Evolutionary conservation across 768 basidiomycete genomes (phyloP).

Genomic region (Kwoniella mangroviensis): DNA sequence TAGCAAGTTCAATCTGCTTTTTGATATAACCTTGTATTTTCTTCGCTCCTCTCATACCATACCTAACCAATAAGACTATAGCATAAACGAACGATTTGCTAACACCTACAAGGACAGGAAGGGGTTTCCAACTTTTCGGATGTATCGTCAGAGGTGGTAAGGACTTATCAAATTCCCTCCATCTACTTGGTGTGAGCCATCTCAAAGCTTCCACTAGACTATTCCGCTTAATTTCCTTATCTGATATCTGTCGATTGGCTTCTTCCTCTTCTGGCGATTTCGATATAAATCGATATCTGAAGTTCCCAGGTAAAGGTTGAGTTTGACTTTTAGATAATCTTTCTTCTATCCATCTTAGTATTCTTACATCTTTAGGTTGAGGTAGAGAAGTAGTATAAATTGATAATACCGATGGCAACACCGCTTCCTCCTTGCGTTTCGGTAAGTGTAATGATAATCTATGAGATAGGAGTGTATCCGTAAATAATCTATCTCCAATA

Average conservation of each 20-base stretch:
- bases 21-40: not conserved
- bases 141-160: constrained; percentile 22
- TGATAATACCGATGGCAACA: constrained; percentile 40
- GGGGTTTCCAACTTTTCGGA: constrained; percentile 27
- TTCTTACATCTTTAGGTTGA: constrained; percentile 48
- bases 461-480: constrained; percentile 84
- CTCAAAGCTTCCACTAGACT: not conserved
- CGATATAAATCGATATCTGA: constrained; percentile 22
- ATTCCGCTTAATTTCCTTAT: no score
- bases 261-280: not conserved
- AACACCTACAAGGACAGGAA: constrained; percentile 14
- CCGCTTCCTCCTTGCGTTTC: not conserved
- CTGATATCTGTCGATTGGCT: not conserved
- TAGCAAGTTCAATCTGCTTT: not conserved
- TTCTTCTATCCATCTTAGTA: constrained; percentile 54
- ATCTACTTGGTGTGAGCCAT: constrained; percentile 21
- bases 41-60: constrained; percentile 7
- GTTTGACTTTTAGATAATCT: constrained; percentile 19
- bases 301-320: constrained; percentile 15
- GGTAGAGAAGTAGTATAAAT: constrained; percentile 54
- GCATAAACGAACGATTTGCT: not conserved
- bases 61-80: not conserved
- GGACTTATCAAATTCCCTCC: constrained; percentile 22
- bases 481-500: constrained; percentile 90
- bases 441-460: constrained; percentile 58